Evolutionary conservation across 345 rosid genomes (phyloP), one percentile per base, ranked within the genome.

Genomic region (Sonneratia caseolaris): DNA sequence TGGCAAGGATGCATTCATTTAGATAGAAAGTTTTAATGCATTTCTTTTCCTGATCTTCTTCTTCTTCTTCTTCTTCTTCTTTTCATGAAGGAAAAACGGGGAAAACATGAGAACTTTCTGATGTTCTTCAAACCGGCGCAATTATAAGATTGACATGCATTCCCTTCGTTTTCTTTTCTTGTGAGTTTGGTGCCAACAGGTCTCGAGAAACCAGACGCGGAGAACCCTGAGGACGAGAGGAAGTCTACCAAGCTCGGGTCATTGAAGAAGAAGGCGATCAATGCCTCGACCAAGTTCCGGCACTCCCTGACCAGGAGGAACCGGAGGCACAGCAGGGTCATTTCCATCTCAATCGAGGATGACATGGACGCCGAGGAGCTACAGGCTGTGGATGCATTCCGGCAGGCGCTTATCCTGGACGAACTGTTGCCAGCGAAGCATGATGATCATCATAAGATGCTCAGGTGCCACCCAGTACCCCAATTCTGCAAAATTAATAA

Each of bases 401-500:
- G 97, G 38, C 96, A 91, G 72, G 84, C 84, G 43, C 95, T 91
- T 56, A 81, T 89, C 70, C 77, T 87, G 55, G 97, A 94, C 2
- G 97, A 91, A 74, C 78, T 91, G 4, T 78, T 88, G 53, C 96
- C 96, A 12, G 67, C 83, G 7, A 94, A 79, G 62, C 93, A 86
- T 35, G 97, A 90, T 74, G 96, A 94, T 79, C 91, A 79, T 73
- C 89, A 87, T 49, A 79, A 77, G 86, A 87, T 88, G 91, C 91
- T 88, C 74, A 79, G 96, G 99, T 84, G 0, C 38, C n/a, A n/a
- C 2, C 53, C 8, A 38, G 9, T 68, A 8, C 9, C 8, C 7
- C 12, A 9, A 7, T 68, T 22, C 42, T 32, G 3, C 10, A 59
- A 24, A 59, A 59, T 21, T 22, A 8, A 21, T 2, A 56, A 56